phyloP scores from a whole-genome alignment of 2,329 filamentous ascomycete species.

The Teratosphaeria zuluensis region DNA sequence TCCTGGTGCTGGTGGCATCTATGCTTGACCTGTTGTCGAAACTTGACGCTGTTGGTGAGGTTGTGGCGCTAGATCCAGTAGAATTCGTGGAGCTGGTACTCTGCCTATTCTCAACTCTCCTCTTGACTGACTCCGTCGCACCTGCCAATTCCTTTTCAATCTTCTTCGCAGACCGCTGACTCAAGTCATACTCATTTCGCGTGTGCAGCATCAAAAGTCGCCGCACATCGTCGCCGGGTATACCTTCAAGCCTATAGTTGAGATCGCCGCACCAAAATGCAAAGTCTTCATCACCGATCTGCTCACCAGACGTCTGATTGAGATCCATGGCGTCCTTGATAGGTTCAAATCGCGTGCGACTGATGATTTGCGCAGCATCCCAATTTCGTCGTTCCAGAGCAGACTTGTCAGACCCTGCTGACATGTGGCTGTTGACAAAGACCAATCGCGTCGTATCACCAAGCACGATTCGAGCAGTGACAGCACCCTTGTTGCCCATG shows the following conservation, averaged over 20 bases:
- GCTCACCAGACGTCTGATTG: conserved; percentile 48
- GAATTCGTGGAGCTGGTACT: conserved; percentile 6
- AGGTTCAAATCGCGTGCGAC: conserved; percentile 68
- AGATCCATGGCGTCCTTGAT: conserved; percentile 56
- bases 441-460: conserved; percentile 83
- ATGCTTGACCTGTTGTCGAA: background rate
- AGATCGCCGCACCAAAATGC: conserved; percentile 94
- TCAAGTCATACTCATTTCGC: conserved; percentile 61
- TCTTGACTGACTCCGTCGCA: conserved; percentile 16
- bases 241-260: conserved; percentile 82
- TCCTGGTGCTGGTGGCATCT: conserved; percentile 6
- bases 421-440: conserved; percentile 85
- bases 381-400: conserved; percentile 78
- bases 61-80: background rate
- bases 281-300: conserved; percentile 83
- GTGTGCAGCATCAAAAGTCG: conserved; percentile 75
- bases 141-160: conserved; percentile 27
- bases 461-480: conserved; percentile 69
- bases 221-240: conserved; percentile 84
- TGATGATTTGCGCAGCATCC: conserved; percentile 73
- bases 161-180: conserved; percentile 22
- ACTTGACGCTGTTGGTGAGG: background rate
- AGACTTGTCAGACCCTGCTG: conserved; percentile 70
- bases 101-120: conserved; percentile 6
- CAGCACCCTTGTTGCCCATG: conserved; percentile 91